A percentile compares a stretch with the other conserved stretches of the same genome.
Conservation (phyloP, 169 alveolate species). For the Theileria orientalis region DNA sequence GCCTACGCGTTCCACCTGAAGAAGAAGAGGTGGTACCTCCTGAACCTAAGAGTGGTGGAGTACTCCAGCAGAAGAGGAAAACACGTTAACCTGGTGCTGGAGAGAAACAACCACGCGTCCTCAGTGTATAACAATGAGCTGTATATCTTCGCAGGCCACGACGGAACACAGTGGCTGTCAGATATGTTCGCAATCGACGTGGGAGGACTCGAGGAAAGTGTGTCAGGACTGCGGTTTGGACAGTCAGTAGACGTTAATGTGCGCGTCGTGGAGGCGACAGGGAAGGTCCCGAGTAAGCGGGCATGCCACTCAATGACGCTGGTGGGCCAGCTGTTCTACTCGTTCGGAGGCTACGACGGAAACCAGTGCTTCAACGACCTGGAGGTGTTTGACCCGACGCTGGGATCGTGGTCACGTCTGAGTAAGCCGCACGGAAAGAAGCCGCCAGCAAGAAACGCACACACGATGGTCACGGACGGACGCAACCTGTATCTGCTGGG, state of each 20-base stretch:
- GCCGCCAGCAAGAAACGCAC: constrained; percentile 75
- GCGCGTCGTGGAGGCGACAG: constrained; percentile 39
- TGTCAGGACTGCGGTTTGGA: constrained; percentile 31
- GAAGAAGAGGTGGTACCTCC: constrained; percentile 67
- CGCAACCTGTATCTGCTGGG: constrained; percentile 64
- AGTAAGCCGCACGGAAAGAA: constrained; percentile 69
- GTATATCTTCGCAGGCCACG: constrained; percentile 76
- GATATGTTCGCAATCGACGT: constrained; percentile 73
- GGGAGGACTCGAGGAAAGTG: constrained; percentile 40
- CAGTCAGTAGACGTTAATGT: constrained; percentile 64
- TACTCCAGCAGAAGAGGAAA: constrained; percentile 22
- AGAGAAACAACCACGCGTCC: constrained; percentile 74
- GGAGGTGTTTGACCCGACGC: constrained; percentile 65
- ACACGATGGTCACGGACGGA: constrained; percentile 69
- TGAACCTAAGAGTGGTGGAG: constrained; percentile 48
- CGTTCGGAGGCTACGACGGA: constrained; percentile 79
- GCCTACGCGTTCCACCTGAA: constrained; percentile 70
- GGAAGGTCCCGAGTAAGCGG: constrained; percentile 69
- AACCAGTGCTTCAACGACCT: constrained; percentile 70
- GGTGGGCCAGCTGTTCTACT: constrained; percentile 61
- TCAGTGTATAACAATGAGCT: constrained; percentile 56
- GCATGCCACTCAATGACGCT: constrained; percentile 76
- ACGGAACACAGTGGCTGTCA: constrained; percentile 68
- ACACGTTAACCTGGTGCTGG: constrained; percentile 17
- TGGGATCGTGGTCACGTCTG: constrained; percentile 60